Conservation (phyloP, 208 protist species). For the Naegleria gruberi region DNA sequence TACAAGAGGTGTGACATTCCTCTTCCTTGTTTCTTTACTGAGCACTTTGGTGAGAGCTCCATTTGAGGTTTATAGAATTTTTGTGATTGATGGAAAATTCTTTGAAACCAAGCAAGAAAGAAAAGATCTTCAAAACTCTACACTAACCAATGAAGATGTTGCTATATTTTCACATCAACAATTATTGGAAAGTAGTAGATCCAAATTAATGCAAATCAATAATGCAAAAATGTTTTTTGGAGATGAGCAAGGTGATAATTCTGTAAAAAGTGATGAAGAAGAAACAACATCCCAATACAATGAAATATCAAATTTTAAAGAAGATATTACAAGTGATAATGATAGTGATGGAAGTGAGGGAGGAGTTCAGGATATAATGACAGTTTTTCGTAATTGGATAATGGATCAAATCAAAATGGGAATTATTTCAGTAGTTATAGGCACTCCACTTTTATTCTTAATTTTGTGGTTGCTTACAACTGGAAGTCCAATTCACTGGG, state of each 20-base stretch:
- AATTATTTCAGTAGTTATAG: not conserved
- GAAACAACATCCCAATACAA: not conserved
- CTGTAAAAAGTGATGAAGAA: not conserved
- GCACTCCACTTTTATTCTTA: not conserved
- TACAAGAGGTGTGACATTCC: slow-evolving; percentile 7
- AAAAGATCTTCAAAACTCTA: not conserved
- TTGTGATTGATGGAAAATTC: slow-evolving; percentile 21
- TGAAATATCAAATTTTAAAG: not conserved
- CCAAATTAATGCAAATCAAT: not conserved
- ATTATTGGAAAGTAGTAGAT: not conserved
- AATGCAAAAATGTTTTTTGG: not conserved
- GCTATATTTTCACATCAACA: not conserved
- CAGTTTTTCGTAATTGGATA: not conserved
- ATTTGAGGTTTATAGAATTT: slow-evolving; percentile 21
- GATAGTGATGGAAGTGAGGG: not conserved
- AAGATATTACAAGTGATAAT: not conserved
- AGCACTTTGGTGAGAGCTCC: not conserved
- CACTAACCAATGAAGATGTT: not conserved
- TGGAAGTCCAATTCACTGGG: not conserved
- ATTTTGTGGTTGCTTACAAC: not conserved
- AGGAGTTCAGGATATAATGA: not conserved
- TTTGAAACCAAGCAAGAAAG: slow-evolving; percentile 1
- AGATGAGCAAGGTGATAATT: not conserved
- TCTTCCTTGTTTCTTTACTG: slow-evolving; percentile 9
- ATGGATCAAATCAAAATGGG: slow-evolving; percentile 9